Percentiles rank a stretch among this genome's conserved stretches.
These are phyloP conservation scores for Blastocystis sp. DNA, from an alignment of 352 stramenopile species.

Conservation along the genomic window DNA sequence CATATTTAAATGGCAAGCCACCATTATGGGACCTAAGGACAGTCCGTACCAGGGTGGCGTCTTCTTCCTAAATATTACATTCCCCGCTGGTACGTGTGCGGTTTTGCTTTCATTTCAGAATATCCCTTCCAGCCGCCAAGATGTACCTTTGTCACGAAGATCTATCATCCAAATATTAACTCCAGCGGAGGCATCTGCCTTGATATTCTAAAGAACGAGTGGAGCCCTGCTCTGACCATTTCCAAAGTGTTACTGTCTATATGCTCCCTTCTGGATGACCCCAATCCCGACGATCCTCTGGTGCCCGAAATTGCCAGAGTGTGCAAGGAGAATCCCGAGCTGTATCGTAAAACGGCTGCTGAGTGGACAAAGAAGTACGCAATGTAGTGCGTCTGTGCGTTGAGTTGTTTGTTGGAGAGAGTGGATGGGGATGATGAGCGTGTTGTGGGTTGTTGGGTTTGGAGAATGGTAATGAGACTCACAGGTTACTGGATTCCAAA, in stretches of 20 bases:
- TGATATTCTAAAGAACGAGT: conserved; percentile 99
- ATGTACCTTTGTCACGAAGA: conserved; percentile 90
- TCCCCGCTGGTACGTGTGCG: conserved; percentile 69
- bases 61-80: conserved; percentile 98
- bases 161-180: conserved; percentile 99
- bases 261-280: conserved; percentile 94
- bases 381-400: conserved; percentile 66
- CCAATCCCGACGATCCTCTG: conserved; percentile 96
- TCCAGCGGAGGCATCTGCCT: conserved; percentile 96
- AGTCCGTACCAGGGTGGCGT: conserved; percentile 89
- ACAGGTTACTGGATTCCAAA: too few species aligned
- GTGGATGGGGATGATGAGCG: too few species aligned
- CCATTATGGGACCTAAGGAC: conserved; percentile 95
- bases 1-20: conserved; percentile 87
- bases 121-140: conserved; percentile 97
- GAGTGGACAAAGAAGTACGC: conserved; percentile 80
- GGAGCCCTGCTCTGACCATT: conserved; percentile 94
- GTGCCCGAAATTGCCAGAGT: conserved; percentile 86
- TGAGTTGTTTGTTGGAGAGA: neutral
- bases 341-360: conserved; percentile 71
- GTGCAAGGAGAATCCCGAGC: conserved; percentile 79
- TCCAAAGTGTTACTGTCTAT: conserved; percentile 98
- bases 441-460: too few species aligned
- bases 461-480: too few species aligned
- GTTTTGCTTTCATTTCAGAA: conserved; percentile 63